These are phyloP conservation scores for Teunomyces aglyptinius DNA, from an alignment of 805 yeast genomes.

Conservation along the genomic window DNA sequence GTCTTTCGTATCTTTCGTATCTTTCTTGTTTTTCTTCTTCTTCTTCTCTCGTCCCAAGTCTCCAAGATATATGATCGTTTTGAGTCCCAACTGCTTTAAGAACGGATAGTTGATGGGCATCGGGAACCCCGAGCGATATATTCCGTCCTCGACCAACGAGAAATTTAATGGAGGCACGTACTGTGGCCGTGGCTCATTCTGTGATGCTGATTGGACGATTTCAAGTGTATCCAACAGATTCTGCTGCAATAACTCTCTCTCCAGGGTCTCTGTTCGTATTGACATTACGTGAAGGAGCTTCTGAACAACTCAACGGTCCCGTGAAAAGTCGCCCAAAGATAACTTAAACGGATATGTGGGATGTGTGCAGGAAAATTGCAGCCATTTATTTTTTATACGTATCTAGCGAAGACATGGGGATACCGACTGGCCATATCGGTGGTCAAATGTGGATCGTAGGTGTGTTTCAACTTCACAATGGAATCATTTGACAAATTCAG, in stretches of 20 bases:
- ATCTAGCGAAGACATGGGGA: not conserved
- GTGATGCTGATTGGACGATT: not conserved
- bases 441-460: constrained; percentile 7
- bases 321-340: not conserved
- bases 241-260: not conserved
- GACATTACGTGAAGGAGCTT: not conserved
- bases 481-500: not conserved
- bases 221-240: not conserved
- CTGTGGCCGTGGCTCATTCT: constrained; percentile 11
- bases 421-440: constrained; percentile 2
- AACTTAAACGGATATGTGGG: no score
- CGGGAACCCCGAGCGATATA: constrained; percentile 93
- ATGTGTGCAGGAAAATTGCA: not conserved
- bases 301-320: not conserved
- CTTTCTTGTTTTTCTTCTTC: constrained; percentile 10
- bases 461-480: constrained; percentile 8
- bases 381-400: not conserved
- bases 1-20: constrained; percentile 5
- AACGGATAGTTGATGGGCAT: constrained; percentile 83
- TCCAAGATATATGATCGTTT: constrained; percentile 79
- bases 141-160: constrained; percentile 80
- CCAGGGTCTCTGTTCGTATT: not conserved
- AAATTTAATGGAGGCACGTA: constrained; percentile 90
- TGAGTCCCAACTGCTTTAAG: constrained; percentile 62
- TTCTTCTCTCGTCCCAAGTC: constrained; percentile 47